These are phyloP conservation scores for Rasamsonia emersonii DNA, from an alignment of 2,329 filamentous ascomycete species.

Conservation along the genomic window DNA sequence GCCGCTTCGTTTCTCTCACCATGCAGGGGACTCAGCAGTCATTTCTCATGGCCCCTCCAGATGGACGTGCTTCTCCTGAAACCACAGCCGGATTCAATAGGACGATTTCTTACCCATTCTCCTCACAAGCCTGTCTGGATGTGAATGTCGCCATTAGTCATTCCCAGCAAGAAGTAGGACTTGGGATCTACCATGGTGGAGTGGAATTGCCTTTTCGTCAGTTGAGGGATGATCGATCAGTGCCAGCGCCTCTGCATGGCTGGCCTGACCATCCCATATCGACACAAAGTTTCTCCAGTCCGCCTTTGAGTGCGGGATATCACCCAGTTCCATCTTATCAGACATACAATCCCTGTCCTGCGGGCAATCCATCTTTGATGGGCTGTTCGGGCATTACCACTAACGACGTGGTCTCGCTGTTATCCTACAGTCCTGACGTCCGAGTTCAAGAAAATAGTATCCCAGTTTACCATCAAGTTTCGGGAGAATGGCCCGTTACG, in stretches of 20 bases:
- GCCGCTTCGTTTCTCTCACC: slow-evolving; percentile 6
- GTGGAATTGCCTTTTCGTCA: slow-evolving; percentile 16
- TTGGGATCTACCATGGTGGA: slow-evolving; percentile 24
- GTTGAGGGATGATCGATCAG: slow-evolving; percentile 13
- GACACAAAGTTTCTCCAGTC: slow-evolving; percentile 14
- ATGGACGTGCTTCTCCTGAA: slow-evolving; percentile 8
- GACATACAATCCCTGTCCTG: slow-evolving; percentile 13
- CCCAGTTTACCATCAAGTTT: slow-evolving; percentile 11
- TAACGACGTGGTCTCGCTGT: slow-evolving; percentile 15
- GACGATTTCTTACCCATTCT: slow-evolving; percentile 17
- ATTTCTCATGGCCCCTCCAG: slow-evolving; percentile 13
- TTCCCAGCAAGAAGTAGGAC: slow-evolving; percentile 15
- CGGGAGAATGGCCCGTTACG: slow-evolving; percentile 18
- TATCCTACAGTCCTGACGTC: slow-evolving; percentile 17
- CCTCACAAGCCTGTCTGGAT: slow-evolving; percentile 10
- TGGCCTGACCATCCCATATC: slow-evolving; percentile 17
- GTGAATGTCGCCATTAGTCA: slow-evolving; percentile 8
- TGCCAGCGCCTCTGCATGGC: slow-evolving; percentile 13
- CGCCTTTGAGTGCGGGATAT: slow-evolving; percentile 14
- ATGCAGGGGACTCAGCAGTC: slow-evolving; percentile 19
- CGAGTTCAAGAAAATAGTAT: slow-evolving; percentile 10
- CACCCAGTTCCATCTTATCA: slow-evolving; percentile 16
- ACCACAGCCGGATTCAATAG: slow-evolving; percentile 10
- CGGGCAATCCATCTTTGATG: slow-evolving; percentile 16
- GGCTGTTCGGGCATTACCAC: slow-evolving; percentile 15